A percentile compares a stretch with the other conserved stretches of the same genome.
Conservation (phyloP, 495 filamentous ascomycete species). For the Aspergillus egyptiacus region DNA sequence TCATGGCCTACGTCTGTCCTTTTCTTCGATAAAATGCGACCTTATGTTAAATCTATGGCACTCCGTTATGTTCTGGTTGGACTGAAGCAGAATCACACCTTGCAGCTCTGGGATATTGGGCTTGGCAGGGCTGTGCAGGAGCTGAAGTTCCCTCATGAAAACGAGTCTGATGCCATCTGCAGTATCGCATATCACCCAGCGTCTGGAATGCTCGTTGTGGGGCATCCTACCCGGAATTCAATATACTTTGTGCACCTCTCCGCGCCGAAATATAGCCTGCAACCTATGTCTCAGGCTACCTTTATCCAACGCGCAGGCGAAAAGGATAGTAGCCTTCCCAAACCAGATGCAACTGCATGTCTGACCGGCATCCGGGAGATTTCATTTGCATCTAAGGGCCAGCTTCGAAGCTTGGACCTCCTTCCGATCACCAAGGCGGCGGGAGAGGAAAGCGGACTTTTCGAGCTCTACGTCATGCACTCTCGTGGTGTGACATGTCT, state of each 20-base stretch:
- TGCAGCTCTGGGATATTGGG: conserved; percentile 98
- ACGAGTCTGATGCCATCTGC: conserved; percentile 94
- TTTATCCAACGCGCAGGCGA: conserved; percentile 70
- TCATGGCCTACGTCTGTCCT: conserved; percentile 93
- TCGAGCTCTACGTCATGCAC: conserved; percentile 96
- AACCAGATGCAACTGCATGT: conserved; percentile 88
- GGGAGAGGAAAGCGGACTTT: conserved; percentile 55
- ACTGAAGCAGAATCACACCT: conserved; percentile 97
- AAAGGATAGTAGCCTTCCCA: conserved; percentile 67
- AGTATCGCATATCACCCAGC: conserved; percentile 88
- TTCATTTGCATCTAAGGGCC: conserved; percentile 80
- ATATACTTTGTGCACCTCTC: conserved; percentile 96
- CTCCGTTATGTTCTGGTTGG: conserved; percentile 92
- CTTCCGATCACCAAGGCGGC: conserved; percentile 52
- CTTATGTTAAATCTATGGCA: conserved; percentile 79
- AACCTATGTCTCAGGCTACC: conserved; percentile 72
- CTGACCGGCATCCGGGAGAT: conserved; percentile 93
- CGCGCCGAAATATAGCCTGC: conserved; percentile 80
- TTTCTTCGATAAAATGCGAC: conserved; percentile 89
- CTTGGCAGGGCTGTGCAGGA: conserved; percentile 93
- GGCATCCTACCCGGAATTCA: conserved; percentile 93
- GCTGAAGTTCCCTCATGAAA: conserved; percentile 90
- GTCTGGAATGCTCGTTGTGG: conserved; percentile 87
- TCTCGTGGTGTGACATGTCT: conserved; percentile 88
- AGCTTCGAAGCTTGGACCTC: conserved; percentile 84